These are phyloP conservation scores for Suillus variegatus DNA, from an alignment of 768 basidiomycete genomes.

Conservation along the genomic window DNA sequence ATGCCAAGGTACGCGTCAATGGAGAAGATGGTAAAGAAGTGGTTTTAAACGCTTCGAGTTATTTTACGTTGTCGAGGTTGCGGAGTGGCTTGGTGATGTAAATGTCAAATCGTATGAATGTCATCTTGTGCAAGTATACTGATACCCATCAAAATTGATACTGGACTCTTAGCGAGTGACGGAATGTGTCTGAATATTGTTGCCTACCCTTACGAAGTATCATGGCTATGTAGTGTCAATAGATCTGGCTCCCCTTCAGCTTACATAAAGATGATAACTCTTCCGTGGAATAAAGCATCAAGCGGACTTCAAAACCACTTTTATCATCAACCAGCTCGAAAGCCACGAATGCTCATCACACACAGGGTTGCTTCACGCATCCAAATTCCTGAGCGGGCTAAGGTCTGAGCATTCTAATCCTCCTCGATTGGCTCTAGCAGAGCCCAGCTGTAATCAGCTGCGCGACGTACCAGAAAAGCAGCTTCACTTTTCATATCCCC, in stretches of 20 bases:
- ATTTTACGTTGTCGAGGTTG: slow-evolving; percentile 47
- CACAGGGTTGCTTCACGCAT: not conserved
- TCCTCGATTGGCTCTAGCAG: not conserved
- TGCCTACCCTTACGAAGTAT: not conserved
- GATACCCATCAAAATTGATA: not conserved
- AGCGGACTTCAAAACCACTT: not conserved
- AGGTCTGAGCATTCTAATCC: not conserved
- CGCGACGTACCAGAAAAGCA: not conserved
- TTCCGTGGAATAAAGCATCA: not conserved
- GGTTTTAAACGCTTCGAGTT: slow-evolving; percentile 22
- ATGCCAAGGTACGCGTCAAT: slow-evolving; percentile 38
- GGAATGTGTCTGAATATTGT: not conserved
- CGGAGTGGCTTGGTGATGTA: slow-evolving; percentile 16
- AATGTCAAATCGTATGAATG: not conserved
- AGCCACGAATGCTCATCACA: not conserved
- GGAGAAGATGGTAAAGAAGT: slow-evolving; percentile 11
- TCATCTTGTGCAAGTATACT: not conserved
- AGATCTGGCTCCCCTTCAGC: too few species aligned
- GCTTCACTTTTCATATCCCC: not conserved
- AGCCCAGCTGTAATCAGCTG: not conserved
- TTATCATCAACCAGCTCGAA: not conserved
- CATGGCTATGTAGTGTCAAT: not conserved
- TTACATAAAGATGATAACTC: too few species aligned
- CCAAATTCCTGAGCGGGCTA: not conserved
- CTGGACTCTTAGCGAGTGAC: not conserved